These are phyloP conservation scores for Domatiomyces globalis DNA, from an alignment of 2,329 filamentous ascomycete genomes.

Conservation along the genomic window DNA sequence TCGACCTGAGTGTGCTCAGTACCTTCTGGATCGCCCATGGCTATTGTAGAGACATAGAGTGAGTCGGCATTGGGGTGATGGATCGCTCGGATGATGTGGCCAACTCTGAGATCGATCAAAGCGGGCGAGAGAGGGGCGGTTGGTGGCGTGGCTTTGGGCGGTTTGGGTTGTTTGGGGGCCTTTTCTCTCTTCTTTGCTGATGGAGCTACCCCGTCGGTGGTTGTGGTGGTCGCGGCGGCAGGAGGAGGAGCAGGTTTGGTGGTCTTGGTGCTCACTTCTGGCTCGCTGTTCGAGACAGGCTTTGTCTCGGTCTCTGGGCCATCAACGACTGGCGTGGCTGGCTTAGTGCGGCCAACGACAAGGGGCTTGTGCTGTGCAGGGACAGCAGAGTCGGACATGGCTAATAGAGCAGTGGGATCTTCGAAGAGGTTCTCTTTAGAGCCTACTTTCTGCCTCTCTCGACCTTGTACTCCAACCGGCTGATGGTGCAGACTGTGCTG, in stretches of 20 bases:
- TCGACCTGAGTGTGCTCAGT: conserved; percentile 64
- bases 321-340: conserved; percentile 2
- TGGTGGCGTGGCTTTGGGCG: conserved; percentile 54
- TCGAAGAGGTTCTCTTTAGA: background rate
- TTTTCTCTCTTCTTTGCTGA: conserved; percentile 53
- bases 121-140: conserved; percentile 66
- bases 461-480: background rate
- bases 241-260: conserved; percentile 9
- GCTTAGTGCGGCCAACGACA: conserved; percentile 19
- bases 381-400: conserved; percentile 3
- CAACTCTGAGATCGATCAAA: conserved; percentile 88
- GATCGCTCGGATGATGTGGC: conserved; percentile 91
- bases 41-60: conserved; percentile 87
- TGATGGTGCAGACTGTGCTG: background rate
- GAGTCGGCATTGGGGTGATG: conserved; percentile 95
- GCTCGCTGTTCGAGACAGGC: conserved; percentile 22
- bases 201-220: background rate
- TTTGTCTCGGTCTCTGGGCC: conserved; percentile 13
- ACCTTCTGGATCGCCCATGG: conserved; percentile 74
- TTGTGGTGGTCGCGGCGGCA: conserved; percentile 1
- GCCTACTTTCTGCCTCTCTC: background rate
- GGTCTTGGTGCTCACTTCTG: conserved; percentile 15
- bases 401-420: background rate
- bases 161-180: conserved; percentile 81
- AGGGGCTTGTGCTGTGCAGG: conserved; percentile 17